Evolutionary conservation across 805 yeast genomes (phyloP).

Genomic region (Maudiozyma saulgeensis): DNA sequence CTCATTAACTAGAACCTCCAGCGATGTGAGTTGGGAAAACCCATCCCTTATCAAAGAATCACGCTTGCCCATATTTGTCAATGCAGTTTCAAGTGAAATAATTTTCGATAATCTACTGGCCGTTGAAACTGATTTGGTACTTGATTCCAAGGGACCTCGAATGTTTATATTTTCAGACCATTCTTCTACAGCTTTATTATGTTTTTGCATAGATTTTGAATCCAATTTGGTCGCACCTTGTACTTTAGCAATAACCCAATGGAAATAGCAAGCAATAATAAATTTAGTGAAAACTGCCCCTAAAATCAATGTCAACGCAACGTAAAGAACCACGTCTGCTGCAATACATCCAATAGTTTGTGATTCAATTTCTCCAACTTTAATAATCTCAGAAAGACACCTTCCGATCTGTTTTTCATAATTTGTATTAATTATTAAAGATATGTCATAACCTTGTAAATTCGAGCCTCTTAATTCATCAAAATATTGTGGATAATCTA

Average conservation of each 20-base stretch:
- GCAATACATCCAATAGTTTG: constrained; percentile 93
- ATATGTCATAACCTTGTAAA: constrained; percentile 72
- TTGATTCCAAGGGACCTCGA: constrained; percentile 39
- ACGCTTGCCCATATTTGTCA: not conserved
- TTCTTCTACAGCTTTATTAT: constrained; percentile 62
- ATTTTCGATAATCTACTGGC: too few relatives aligned
- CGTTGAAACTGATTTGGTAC: not conserved
- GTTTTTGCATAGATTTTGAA: constrained; percentile 48
- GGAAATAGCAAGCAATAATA: constrained; percentile 77
- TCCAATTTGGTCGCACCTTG: constrained; percentile 72
- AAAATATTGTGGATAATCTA: constrained; percentile 65
- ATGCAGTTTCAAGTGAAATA: not conserved
- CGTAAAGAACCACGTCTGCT: constrained; percentile 69
- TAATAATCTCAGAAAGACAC: constrained; percentile 77
- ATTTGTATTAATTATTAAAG: constrained; percentile 56
- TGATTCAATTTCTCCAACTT: constrained; percentile 83
- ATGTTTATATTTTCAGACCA: constrained; percentile 68
- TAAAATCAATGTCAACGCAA: constrained; percentile 76
- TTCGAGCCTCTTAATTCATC: constrained; percentile 45
- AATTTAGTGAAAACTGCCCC: constrained; percentile 73
- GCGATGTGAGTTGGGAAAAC: not conserved
- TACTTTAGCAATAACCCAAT: constrained; percentile 66
- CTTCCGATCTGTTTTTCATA: constrained; percentile 61
- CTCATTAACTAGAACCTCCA: not conserved
- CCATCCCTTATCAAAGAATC: not conserved